Evolutionary conservation across 2,329 filamentous ascomycete genomes (phyloP).

Genomic region (Pseudogymnoascus sp.): DNA sequence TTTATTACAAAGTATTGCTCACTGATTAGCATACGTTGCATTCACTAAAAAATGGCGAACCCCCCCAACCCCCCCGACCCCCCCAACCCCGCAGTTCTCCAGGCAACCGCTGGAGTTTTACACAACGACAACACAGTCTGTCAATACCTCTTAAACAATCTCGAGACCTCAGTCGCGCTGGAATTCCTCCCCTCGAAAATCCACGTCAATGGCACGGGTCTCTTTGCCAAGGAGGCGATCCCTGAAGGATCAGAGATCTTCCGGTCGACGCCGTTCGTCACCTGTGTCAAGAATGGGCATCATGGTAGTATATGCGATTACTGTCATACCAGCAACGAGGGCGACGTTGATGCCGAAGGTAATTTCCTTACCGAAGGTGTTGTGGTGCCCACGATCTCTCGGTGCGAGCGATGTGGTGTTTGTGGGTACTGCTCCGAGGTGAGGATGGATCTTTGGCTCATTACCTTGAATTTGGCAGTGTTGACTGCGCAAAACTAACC

Average conservation of each 20-base stretch:
- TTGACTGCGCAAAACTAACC: neutral
- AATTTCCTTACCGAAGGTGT: too few relatives aligned
- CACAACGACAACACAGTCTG: neutral
- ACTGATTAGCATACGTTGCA: neutral
- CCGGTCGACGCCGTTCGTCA: neutral
- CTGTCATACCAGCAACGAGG: neutral
- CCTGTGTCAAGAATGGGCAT: neutral
- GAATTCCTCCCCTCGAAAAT: neutral
- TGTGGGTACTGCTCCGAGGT: neutral
- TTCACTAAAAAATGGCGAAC: neutral
- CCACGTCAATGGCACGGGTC: neutral
- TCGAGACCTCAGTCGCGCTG: neutral
- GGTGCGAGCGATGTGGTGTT: neutral
- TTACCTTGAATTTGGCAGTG: neutral
- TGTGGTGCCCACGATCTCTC: too few relatives aligned
- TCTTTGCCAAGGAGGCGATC: neutral
- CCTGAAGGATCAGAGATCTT: neutral
- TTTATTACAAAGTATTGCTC: neutral
- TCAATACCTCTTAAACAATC: neutral
- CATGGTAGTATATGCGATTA: neutral
- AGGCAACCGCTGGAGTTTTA: neutral
- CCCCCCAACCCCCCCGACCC: neutral
- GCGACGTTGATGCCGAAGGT: neutral
- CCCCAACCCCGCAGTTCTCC: too few relatives aligned
- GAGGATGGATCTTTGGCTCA: neutral